Base-by-base conservation (phyloP, 768 basidiomycete genomes). In the Daedaleopsis nitida region DNA sequence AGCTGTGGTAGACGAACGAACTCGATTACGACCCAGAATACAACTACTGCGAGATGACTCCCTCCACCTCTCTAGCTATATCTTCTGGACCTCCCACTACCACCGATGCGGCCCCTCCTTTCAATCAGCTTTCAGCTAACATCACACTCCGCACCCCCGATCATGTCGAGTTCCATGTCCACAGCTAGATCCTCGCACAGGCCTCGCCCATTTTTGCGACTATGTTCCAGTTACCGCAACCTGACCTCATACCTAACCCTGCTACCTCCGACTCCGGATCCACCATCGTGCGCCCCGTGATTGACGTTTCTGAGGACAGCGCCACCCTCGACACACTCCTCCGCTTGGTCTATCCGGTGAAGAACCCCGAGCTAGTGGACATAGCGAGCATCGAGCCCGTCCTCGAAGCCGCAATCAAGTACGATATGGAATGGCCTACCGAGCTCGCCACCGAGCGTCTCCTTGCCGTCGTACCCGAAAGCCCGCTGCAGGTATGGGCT, bases 141-240 rank as follows among this genome's bases (percentile, higher is more conserved):
- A 12, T 86, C 55, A 79, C 85, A 55, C 72, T 88, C 44, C 80
- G 81, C 54, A 81, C 84, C 10, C 82, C 80, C 52, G 86, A 87
- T 66, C 64, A 72, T 21, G 75, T 78, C 64, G 73, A 77, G 60
- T 86, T 86, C 71, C 77, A 77, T 60, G 79, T 83, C 57, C 82
- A 83, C 77, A 83, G 82, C 64, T 64, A 80, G 43, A 73, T 87
- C 57, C 75, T 88, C 12, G 77, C 82, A 17, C 67, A 85, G 16
- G 81, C 84, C 0, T 88, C 87, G 11, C 76, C 82, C 5, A 80
- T 88, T 69, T 87, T 88, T 64, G 75, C 75, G 51, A 76, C 78
- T 63, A 81, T 85, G 75, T 82, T 87, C 64, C 76, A 78, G 9
- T 69, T 86, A 27, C 85, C 85, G 24, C 75, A 76, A 43, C 78